phyloP scores from a whole-genome alignment of 495 filamentous ascomycete genomes.

The Penicillium dipodomyicola region DNA sequence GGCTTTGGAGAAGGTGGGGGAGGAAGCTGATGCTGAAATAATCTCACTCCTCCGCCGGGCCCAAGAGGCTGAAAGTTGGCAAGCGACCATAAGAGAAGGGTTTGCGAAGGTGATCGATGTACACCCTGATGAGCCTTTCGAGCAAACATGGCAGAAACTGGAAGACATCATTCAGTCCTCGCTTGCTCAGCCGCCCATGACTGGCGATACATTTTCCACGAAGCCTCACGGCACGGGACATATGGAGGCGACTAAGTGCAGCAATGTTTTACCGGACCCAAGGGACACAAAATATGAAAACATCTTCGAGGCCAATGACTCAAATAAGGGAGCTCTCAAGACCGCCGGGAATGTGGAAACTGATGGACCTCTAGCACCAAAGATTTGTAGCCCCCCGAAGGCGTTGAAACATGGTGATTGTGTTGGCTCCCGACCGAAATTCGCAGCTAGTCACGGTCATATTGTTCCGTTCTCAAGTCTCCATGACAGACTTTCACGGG shows the following conservation, averaged over 20 bases:
- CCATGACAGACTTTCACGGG: conserved; percentile 16
- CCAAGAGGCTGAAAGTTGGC: conserved; percentile 29
- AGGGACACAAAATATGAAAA: background rate
- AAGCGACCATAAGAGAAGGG: conserved; percentile 23
- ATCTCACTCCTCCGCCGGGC: conserved; percentile 26
- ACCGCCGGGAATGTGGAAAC: background rate
- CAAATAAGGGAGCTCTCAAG: background rate
- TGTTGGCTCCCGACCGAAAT: conserved; percentile 3
- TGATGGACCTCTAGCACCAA: background rate
- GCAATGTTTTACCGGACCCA: background rate
- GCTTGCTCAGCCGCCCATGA: background rate
- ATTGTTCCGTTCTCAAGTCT: conserved; percentile 35
- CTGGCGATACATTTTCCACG: background rate
- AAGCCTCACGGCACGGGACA: background rate
- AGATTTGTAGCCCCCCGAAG: background rate
- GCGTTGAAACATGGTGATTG: background rate
- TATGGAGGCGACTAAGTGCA: background rate
- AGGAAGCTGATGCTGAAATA: conserved; percentile 28
- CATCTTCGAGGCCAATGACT: background rate
- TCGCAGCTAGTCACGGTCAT: background rate
- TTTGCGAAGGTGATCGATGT: conserved; percentile 14
- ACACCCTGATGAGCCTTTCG: conserved; percentile 14
- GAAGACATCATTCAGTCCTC: conserved; percentile 16
- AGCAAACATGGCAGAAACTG: conserved; percentile 21
- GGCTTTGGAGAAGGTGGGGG: conserved; percentile 22